Evolutionary conservation across 2,329 filamentous ascomycete species (phyloP).

Genomic region (Aspergillus oerlinghausenensis): DNA sequence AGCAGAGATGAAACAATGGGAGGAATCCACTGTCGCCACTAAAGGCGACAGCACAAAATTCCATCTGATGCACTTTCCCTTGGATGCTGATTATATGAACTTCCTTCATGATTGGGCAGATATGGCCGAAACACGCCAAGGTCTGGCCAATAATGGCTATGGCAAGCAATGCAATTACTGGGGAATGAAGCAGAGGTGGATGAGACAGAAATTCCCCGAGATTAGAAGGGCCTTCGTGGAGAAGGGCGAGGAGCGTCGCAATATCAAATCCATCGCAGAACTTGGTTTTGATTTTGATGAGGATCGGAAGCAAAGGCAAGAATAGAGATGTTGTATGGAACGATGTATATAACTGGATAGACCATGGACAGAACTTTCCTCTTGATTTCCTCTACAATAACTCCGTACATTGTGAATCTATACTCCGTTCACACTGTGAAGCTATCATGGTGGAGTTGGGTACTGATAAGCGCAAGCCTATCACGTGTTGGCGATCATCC

Average conservation of each 20-base stretch:
- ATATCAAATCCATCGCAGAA: constrained; percentile 63
- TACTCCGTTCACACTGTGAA: not conserved
- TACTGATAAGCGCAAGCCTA: constrained; percentile 18
- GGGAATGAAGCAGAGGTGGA: constrained; percentile 68
- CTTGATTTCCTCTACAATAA: not conserved
- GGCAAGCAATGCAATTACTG: constrained; percentile 69
- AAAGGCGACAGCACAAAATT: constrained; percentile 49
- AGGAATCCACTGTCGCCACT: constrained; percentile 39
- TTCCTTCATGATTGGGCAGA: constrained; percentile 41
- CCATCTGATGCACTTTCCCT: constrained; percentile 50
- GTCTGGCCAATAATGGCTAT: constrained; percentile 40
- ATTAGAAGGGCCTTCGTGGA: constrained; percentile 70
- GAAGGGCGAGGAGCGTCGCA: constrained; percentile 52
- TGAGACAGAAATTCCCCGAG: constrained; percentile 61
- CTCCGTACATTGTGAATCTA: not conserved
- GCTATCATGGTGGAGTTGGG: constrained; percentile 8
- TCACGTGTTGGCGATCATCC: constrained; percentile 32
- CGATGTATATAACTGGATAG: not conserved
- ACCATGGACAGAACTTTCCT: not conserved
- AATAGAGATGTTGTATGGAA: not conserved
- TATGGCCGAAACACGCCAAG: constrained; percentile 31
- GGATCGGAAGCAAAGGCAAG: constrained; percentile 19
- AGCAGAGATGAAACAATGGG: constrained; percentile 67
- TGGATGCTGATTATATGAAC: constrained; percentile 45
- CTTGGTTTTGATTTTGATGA: constrained; percentile 64